Percentiles rank a stretch among this genome's conserved stretches.
These are phyloP conservation scores for Beauveria bassiana DNA, from an alignment of 2,329 filamentous ascomycete species.

Conservation along the genomic window DNA sequence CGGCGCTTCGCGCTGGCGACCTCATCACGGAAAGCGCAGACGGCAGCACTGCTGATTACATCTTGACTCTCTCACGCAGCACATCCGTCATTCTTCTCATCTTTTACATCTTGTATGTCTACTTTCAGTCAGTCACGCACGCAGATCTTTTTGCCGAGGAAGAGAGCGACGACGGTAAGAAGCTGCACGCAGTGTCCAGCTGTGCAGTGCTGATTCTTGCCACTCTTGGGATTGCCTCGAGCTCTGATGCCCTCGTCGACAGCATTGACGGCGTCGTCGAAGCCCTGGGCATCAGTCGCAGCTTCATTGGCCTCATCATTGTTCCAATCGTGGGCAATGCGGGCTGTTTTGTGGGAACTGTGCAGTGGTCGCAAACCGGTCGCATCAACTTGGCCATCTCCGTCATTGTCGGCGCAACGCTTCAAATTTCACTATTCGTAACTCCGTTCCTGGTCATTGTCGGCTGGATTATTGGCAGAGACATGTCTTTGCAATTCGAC, in stretches of 20 bases:
- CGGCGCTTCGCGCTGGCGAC: conserved; percentile 5
- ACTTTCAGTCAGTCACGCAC: conserved; percentile 10
- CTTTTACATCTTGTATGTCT: conserved; percentile 8
- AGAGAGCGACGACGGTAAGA: conserved; percentile 9
- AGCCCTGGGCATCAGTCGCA: conserved; percentile 13
- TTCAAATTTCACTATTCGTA: conserved; percentile 16
- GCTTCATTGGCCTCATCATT: conserved; percentile 16
- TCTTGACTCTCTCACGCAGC: conserved; percentile 9
- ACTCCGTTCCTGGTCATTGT: conserved; percentile 15
- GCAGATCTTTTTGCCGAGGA: conserved; percentile 11
- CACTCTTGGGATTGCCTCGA: conserved; percentile 14
- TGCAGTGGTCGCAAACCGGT: conserved; percentile 14
- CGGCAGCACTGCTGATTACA: conserved; percentile 6
- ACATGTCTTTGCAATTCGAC: conserved; percentile 16
- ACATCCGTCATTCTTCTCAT: conserved; percentile 9
- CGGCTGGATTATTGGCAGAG: conserved; percentile 8
- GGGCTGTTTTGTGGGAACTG: conserved; percentile 14
- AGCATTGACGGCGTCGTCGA: conserved; percentile 16
- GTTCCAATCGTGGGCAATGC: conserved; percentile 15
- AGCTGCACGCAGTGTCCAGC: conserved; percentile 13
- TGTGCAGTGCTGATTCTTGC: conserved; percentile 14
- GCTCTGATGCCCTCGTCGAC: conserved; percentile 21
- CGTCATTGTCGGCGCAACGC: conserved; percentile 16
- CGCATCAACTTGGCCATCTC: conserved; percentile 15
- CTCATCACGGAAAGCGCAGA: not conserved